These are phyloP conservation scores for Coniferiporia weirii DNA, from an alignment of 1,284 basidiomycete genomes.

Conservation along the genomic window DNA sequence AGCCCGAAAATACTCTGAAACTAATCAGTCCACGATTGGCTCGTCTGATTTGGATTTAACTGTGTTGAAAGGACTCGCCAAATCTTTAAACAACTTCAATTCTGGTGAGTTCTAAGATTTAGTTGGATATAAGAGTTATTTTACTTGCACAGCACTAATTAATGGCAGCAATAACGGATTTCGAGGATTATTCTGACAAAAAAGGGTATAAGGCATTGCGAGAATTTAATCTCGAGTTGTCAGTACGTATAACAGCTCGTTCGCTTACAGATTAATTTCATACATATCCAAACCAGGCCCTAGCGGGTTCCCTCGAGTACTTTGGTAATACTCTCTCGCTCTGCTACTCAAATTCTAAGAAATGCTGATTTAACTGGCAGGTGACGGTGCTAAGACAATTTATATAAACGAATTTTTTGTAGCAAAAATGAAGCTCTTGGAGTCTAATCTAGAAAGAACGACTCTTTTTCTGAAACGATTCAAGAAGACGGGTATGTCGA, in stretches of 20 bases:
- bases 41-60: too few relatives aligned
- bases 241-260: not conserved
- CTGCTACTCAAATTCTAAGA: not conserved
- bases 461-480: too few relatives aligned
- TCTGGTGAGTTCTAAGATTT: too few relatives aligned
- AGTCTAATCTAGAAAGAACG: not conserved
- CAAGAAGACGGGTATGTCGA: not conserved
- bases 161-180: constrained; percentile 7
- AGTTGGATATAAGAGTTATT: too few relatives aligned
- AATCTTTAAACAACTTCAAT: too few relatives aligned
- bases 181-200: constrained; percentile 13
- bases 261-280: not conserved
- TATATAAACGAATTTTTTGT: not conserved
- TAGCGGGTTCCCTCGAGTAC: constrained; percentile 9
- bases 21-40: too few relatives aligned
- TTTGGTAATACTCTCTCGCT: not conserved
- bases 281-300: not conserved
- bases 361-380: not conserved
- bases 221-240: constrained; percentile 8
- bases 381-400: not conserved
- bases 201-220: constrained; percentile 6
- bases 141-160: not conserved
- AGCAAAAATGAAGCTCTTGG: not conserved
- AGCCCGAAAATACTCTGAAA: too few relatives aligned
- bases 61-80: too few relatives aligned